Conservation (phyloP, 2,329 filamentous ascomycete species). For the Acrocalymma vagum region DNA sequence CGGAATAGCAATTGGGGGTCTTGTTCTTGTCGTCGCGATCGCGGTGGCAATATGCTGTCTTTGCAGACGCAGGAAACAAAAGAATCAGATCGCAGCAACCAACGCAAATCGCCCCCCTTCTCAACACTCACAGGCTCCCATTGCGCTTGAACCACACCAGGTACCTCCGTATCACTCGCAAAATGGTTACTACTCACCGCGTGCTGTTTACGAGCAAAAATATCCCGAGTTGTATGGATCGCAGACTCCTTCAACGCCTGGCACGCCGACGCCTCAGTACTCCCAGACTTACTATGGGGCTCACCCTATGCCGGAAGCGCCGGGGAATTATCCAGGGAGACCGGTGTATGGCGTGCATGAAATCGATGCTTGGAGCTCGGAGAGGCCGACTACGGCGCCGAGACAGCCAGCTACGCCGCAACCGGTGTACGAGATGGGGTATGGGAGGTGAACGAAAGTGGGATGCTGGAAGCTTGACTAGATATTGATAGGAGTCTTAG, state of each 20-base stretch:
- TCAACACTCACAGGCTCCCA: constrained; percentile 18
- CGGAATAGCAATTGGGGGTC: constrained; percentile 26
- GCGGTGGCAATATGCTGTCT: constrained; percentile 25
- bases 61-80: constrained; percentile 29
- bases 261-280: too few relatives aligned
- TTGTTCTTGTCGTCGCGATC: constrained; percentile 25
- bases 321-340: constrained; percentile 14
- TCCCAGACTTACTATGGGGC: neutral
- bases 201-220: constrained; percentile 3
- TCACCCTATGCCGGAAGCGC: constrained; percentile 5
- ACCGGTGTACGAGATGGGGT: constrained; percentile 28
- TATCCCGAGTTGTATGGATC: constrained; percentile 11
- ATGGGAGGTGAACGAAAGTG: constrained; percentile 12
- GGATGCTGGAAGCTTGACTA: too few relatives aligned
- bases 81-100: constrained; percentile 23
- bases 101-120: constrained; percentile 23
- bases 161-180: constrained; percentile 12
- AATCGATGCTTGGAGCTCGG: constrained; percentile 25
- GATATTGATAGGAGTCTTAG: too few relatives aligned
- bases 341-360: constrained; percentile 21
- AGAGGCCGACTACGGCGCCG: neutral
- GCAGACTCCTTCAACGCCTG: constrained; percentile 14
- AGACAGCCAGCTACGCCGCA: constrained; percentile 8
- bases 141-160: constrained; percentile 12
- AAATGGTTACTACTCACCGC: constrained; percentile 1